Base-by-base conservation (phyloP, 2,329 filamentous ascomycete species). In the Lecanicillium sp. region DNA sequence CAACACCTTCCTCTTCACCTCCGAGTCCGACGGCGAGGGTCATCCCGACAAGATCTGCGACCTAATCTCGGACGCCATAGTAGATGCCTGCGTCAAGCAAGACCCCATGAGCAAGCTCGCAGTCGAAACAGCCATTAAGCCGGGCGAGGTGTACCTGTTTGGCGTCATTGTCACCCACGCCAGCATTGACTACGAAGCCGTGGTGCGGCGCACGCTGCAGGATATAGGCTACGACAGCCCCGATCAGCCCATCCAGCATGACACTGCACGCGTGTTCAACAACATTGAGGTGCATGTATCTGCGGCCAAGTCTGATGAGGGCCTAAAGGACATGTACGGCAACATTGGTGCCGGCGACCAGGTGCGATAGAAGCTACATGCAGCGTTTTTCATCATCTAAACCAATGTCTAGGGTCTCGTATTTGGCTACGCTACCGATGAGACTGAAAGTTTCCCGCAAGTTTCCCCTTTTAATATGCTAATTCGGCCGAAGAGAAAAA, bases 361-460 rank as follows among this genome's bases (percentile, higher is more conserved):
- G n/a, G n/a, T n/a, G n/a, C n/a, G n/a, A n/a, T n/a, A n/a, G n/a
- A n/a, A n/a, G n/a, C n/a, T n/a, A n/a, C n/a, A n/a, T n/a, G n/a
- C n/a, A n/a, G n/a, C n/a, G n/a, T n/a, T n/a, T n/a, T n/a, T n/a
- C n/a, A n/a, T n/a, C n/a, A n/a, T n/a, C n/a, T n/a, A n/a, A n/a
- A n/a, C n/a, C n/a, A n/a, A n/a, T n/a, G n/a, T n/a, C n/a, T n/a
- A 97, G 77, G 92, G 92, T 77, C 95, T 98, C 77, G 97, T 98
- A 92, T 98, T 98, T 70, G 92, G 92, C 58, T 98, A 98, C 77
- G 92, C n/a, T n/a, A n/a, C n/a, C n/a, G n/a, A n/a, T n/a, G n/a
- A n/a, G n/a, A n/a, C n/a, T n/a, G n/a, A n/a, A n/a, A n/a, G n/a
- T n/a, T n/a, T n/a, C n/a, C n/a, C n/a, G n/a, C n/a, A n/a, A n/a